phyloP scores from a whole-genome alignment of 179 eudicot genomes.

The Heliamphora pulchella region DNA sequence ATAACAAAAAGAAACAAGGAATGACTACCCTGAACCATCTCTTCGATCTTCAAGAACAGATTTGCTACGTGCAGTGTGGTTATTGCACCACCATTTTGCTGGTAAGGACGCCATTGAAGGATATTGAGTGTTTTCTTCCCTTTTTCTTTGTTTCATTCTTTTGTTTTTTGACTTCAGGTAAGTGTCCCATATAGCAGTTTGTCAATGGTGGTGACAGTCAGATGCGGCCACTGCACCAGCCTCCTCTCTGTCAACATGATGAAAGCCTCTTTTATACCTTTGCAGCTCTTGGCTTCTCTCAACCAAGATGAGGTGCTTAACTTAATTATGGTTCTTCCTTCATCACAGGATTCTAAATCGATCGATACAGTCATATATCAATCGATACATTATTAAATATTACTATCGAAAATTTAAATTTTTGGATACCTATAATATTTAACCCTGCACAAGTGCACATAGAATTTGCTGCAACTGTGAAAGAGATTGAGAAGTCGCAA shows the following conservation, averaged over 20 bases:
- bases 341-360: too few species aligned
- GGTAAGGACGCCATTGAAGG: not conserved
- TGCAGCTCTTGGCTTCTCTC: constrained; percentile 50
- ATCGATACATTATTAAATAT: too few species aligned
- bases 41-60: constrained; percentile 61
- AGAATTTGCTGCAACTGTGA: too few species aligned
- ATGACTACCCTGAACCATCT: constrained; percentile 34
- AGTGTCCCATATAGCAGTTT: constrained; percentile 62
- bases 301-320: constrained; percentile 28
- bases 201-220: constrained; percentile 65
- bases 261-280: constrained; percentile 53
- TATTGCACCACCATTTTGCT: constrained; percentile 16
- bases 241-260: constrained; percentile 74
- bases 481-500: too few species aligned
- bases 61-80: constrained; percentile 63
- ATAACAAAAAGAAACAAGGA: constrained; percentile 22
- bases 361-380: too few species aligned
- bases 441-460: too few species aligned
- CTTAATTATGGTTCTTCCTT: too few species aligned
- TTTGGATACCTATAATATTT: too few species aligned
- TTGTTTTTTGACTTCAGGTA: constrained; percentile 32
- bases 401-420: too few species aligned
- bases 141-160: not conserved
- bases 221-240: constrained; percentile 65
- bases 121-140: not conserved